These are phyloP conservation scores for Saturnispora hagleri DNA, from an alignment of 805 yeast species.

Conservation along the genomic window DNA sequence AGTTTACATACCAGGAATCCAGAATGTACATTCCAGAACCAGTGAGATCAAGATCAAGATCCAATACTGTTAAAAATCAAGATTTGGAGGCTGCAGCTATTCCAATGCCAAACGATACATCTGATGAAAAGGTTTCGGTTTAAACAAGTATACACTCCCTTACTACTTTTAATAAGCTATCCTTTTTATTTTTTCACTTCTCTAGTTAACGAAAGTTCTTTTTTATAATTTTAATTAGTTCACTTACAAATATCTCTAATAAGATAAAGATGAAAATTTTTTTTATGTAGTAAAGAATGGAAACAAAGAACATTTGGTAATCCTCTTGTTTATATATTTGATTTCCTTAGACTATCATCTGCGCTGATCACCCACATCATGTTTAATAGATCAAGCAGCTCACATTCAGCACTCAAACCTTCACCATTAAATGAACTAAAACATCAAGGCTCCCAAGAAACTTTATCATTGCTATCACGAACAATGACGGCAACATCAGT, in stretches of 20 bases:
- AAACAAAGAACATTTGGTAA: background rate
- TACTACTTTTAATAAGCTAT: background rate
- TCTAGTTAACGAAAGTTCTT: background rate
- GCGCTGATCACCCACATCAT: background rate
- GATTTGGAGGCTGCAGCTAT: slow-evolving; percentile 21
- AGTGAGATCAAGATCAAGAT: slow-evolving; percentile 35
- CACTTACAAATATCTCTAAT: background rate
- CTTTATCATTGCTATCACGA: slow-evolving; percentile 16
- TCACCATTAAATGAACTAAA: background rate
- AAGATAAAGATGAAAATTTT: background rate
- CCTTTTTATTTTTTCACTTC: background rate
- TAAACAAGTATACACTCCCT: background rate
- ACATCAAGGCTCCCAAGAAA: slow-evolving; percentile 11
- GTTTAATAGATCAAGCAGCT: background rate
- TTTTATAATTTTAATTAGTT: background rate
- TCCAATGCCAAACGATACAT: slow-evolving; percentile 18
- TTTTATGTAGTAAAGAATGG: background rate
- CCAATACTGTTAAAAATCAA: slow-evolving; percentile 10
- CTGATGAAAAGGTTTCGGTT: slow-evolving; percentile 17
- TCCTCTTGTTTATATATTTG: background rate
- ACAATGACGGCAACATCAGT: slow-evolving; percentile 22
- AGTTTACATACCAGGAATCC: slow-evolving; percentile 64
- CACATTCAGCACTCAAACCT: background rate
- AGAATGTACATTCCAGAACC: slow-evolving; percentile 70
- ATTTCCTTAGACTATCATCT: background rate